Evolutionary conservation across 2,329 filamentous ascomycete species (phyloP).

Genomic region (Penicillium crustosum): DNA sequence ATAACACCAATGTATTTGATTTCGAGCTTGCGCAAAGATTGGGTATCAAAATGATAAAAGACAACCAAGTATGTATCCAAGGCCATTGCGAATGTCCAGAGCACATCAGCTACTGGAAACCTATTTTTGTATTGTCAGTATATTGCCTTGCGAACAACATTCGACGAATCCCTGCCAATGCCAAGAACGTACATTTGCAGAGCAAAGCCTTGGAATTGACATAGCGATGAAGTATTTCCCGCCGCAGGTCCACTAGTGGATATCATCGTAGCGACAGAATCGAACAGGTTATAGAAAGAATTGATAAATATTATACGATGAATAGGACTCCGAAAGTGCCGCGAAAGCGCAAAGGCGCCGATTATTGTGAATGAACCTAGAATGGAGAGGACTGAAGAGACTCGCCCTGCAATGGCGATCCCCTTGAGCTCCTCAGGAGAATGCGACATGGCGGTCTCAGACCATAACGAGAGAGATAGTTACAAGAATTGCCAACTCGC

Average conservation of each 20-base stretch:
- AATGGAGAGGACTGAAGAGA: slow-evolving; percentile 34
- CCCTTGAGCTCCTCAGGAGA: slow-evolving; percentile 26
- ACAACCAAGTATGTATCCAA: slow-evolving; percentile 40
- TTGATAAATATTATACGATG: slow-evolving; percentile 43
- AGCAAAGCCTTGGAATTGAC: slow-evolving; percentile 42
- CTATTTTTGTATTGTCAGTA: slow-evolving; percentile 14
- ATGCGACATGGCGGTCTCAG: slow-evolving; percentile 20
- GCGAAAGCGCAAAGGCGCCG: slow-evolving; percentile 32
- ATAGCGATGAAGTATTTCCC: slow-evolving; percentile 35
- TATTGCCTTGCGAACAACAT: not conserved
- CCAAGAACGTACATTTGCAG: slow-evolving; percentile 36
- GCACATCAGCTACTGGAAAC: slow-evolving; percentile 41
- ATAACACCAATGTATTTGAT: slow-evolving; percentile 33
- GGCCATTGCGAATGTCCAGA: slow-evolving; percentile 43
- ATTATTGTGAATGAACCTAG: slow-evolving; percentile 39
- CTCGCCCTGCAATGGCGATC: slow-evolving; percentile 33
- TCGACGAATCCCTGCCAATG: not conserved
- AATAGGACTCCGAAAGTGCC: slow-evolving; percentile 41
- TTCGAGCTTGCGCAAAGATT: slow-evolving; percentile 34
- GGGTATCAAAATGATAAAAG: slow-evolving; percentile 36
- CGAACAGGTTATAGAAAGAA: slow-evolving; percentile 40
- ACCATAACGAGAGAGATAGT: not conserved
- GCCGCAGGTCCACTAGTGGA: slow-evolving; percentile 39
- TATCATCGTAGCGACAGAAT: slow-evolving; percentile 43
- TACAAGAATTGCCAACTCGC: not conserved